phyloP scores from a whole-genome alignment of 1,284 basidiomycete genomes.

The Microbotryum violaceum region DNA sequence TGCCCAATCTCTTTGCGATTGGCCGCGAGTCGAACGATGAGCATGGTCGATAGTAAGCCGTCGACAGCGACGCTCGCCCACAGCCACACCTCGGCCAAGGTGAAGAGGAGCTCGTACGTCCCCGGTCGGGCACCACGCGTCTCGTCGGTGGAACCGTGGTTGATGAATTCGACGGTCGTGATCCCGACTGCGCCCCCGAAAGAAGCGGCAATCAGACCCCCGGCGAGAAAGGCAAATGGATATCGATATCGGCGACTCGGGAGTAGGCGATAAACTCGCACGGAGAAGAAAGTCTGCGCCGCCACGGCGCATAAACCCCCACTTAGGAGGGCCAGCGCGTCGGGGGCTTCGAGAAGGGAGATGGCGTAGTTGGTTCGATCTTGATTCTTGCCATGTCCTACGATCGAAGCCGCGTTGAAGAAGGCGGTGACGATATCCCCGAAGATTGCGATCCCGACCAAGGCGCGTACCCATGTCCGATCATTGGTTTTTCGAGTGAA shows the following conservation, averaged over 20 bases:
- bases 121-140: not conserved
- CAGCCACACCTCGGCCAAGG: not conserved
- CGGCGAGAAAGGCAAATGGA: not conserved
- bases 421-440: not conserved
- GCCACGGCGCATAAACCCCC: not conserved
- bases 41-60: not conserved
- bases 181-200: not conserved
- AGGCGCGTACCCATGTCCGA: not conserved
- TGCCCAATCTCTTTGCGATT: no score
- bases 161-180: not conserved
- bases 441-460: not conserved
- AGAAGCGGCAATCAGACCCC: not conserved
- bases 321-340: not conserved
- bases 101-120: not conserved
- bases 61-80: not conserved
- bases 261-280: not conserved
- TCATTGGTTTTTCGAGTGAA: not conserved
- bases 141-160: not conserved
- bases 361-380: conserved; percentile 2
- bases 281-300: not conserved
- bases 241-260: not conserved
- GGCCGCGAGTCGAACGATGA: no score
- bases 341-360: not conserved
- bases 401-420: not conserved
- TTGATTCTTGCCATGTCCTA: conserved; percentile 2